Evolutionary conservation across 23 red algal species (phyloP), one percentile per base, ranked within the genome.

Genomic region (Chondrus crispus): DNA sequence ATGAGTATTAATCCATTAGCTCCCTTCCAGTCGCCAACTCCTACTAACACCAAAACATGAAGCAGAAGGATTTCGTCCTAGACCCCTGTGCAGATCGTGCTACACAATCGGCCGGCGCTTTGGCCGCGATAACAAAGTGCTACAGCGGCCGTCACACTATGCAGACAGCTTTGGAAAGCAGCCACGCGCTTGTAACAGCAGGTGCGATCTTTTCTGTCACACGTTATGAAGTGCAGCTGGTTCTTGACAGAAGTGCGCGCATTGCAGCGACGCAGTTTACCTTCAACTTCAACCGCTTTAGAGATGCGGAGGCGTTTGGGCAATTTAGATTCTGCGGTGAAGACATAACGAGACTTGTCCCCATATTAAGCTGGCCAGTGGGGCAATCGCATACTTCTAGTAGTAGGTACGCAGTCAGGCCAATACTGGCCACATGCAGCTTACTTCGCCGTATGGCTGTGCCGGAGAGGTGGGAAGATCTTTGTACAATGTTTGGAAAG

Each of bases 401-500:
- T 8, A 83, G 55, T 47, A n/a, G 78, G 30, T 83, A 83, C 5
- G 28, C 28, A 14, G 32, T n/a, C 32, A 53, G n/a, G 44, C 46
- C 78, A 36, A n/a, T 83, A 28, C 52, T 60, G 9, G 24, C 78
- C 20, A 60, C 45, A 53, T 83, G 78, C 40, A 20, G 9, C n/a
- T 24, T 83, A 28, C 40, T 83, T 22, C 78, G 78, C 40, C 78
- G 52, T 29, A 35, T 83, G 5, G 47, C 47, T 36, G 29, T 45
- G 33, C 78, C 78, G n/a, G 12, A 35, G 20, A n/a, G 78, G n/a
- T 83, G 78, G 78, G 44, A 83, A 30, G 47, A 83, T 83, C 24
- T 54, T 29, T 36, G 30, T 19, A 60, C 5, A 45, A 20, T 41
- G 40, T 83, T 60, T 83, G 78, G 78, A 9, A 83, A 83, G 78